phyloP scores from a whole-genome alignment of 1,139 yeast species.

The Wickerhamomyces sp. region DNA sequence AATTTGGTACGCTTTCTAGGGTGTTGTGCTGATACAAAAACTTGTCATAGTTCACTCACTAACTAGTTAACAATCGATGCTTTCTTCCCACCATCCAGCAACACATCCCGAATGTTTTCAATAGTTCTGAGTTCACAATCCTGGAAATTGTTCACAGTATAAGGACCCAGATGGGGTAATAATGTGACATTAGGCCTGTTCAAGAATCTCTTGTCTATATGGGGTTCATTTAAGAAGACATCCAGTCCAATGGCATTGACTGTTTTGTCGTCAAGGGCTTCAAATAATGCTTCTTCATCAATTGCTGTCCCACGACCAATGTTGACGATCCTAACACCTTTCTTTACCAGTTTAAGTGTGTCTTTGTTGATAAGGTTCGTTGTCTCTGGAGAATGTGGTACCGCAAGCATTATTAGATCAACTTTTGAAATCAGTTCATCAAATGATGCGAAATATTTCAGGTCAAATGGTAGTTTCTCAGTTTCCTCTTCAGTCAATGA shows the following conservation, averaged over 20 bases:
- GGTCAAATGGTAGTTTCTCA: conserved; percentile 38
- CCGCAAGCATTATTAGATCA: conserved; percentile 60
- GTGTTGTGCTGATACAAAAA: no score
- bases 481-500: conserved; percentile 37
- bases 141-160: conserved; percentile 6
- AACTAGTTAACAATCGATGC: not conserved
- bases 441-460: conserved; percentile 38
- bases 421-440: conserved; percentile 31
- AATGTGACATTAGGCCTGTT: conserved; percentile 58
- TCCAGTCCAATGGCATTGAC: conserved; percentile 75
- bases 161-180: conserved; percentile 63
- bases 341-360: conserved; percentile 41
- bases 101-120: conserved; percentile 6
- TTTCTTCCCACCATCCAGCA: conserved; percentile 1
- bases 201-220: conserved; percentile 44
- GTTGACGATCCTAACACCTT: conserved; percentile 64
- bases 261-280: conserved; percentile 62
- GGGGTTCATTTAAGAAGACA: conserved; percentile 69
- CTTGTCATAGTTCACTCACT: not conserved
- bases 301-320: conserved; percentile 75
- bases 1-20: no score
- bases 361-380: conserved; percentile 47
- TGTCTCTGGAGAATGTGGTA: conserved; percentile 64
- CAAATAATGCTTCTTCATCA: conserved; percentile 54
- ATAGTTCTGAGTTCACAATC: conserved; percentile 3